Conservation (phyloP, 306 rosid species). For the apple (Malus domestica) region DNA sequence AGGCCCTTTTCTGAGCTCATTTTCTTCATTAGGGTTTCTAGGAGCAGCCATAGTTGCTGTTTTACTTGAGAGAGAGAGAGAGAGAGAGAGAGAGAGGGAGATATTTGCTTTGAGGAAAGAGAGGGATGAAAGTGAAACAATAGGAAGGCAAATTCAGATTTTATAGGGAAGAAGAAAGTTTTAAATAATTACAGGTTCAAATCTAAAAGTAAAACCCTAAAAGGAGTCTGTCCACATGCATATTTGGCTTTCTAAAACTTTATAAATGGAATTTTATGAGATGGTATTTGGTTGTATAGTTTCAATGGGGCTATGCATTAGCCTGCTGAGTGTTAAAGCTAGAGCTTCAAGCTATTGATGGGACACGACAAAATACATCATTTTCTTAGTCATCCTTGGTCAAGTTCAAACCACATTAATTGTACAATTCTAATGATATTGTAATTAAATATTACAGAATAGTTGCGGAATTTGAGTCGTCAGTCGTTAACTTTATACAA, state of each 20-base stretch:
- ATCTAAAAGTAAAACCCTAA: slow-evolving; percentile 11
- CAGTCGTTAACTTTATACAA: neutral
- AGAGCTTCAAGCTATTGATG: neutral
- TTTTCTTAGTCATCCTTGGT: slow-evolving; percentile 14
- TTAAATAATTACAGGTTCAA: neutral
- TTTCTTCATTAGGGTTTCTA: slow-evolving; percentile 35
- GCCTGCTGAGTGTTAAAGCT: slow-evolving; percentile 22
- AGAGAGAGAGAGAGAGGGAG: too few relatives aligned
- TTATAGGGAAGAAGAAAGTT: slow-evolving; percentile 24
- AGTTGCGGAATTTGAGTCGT: neutral
- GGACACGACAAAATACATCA: neutral
- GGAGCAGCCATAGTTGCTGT: slow-evolving; percentile 42
- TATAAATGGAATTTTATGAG: slow-evolving; percentile 27
- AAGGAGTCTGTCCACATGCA: slow-evolving; percentile 28
- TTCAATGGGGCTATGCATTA: slow-evolving; percentile 20
- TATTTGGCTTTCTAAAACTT: slow-evolving; percentile 14
- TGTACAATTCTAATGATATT: neutral
- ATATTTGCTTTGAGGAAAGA: neutral
- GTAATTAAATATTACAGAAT: too few relatives aligned
- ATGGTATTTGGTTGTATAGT: slow-evolving; percentile 26
- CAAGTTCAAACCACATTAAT: neutral
- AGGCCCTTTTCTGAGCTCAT: slow-evolving; percentile 75
- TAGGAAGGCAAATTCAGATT: slow-evolving; percentile 1
- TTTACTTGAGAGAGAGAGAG: neutral
- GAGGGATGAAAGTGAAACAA: slow-evolving; percentile 20